phyloP scores from a whole-genome alignment of 257 asterid species.

The Thymus mandschuricus region DNA sequence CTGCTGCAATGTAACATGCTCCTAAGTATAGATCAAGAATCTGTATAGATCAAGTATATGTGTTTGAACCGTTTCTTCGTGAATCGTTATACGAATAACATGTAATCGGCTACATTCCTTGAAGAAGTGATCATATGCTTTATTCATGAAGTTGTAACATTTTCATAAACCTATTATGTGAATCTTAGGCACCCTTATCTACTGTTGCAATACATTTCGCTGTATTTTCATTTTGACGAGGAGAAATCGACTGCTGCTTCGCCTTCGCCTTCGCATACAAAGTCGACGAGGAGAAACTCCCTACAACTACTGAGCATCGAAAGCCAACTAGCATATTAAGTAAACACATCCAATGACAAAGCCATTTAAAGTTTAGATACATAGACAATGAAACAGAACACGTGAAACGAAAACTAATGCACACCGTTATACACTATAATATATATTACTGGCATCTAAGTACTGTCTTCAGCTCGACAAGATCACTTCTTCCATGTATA shows the following conservation, averaged over 20 bases:
- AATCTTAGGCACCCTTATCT: background rate
- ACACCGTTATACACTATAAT: slow-evolving; percentile 36
- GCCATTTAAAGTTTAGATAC: slow-evolving; percentile 30
- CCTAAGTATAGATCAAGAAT: background rate
- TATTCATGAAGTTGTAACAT: background rate
- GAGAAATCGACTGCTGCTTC: too few species aligned
- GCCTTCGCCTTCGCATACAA: too few species aligned
- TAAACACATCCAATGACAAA: slow-evolving; percentile 28
- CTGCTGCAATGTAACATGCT: background rate
- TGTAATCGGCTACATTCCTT: background rate
- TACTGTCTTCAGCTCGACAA: slow-evolving; percentile 34
- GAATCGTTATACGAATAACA: background rate
- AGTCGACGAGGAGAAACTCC: too few species aligned
- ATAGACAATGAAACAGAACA: slow-evolving; percentile 28
- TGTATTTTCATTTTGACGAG: too few species aligned
- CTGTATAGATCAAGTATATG: background rate
- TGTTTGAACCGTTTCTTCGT: background rate
- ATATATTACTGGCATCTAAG: slow-evolving; percentile 26
- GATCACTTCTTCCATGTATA: slow-evolving; percentile 18
- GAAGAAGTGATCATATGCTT: background rate
- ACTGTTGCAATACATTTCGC: too few species aligned
- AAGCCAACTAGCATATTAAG: background rate
- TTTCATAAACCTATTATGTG: background rate
- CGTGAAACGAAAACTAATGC: slow-evolving; percentile 29
- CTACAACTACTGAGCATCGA: background rate